Conservation (phyloP, 768 basidiomycete species). For the Suillus bovinus region DNA sequence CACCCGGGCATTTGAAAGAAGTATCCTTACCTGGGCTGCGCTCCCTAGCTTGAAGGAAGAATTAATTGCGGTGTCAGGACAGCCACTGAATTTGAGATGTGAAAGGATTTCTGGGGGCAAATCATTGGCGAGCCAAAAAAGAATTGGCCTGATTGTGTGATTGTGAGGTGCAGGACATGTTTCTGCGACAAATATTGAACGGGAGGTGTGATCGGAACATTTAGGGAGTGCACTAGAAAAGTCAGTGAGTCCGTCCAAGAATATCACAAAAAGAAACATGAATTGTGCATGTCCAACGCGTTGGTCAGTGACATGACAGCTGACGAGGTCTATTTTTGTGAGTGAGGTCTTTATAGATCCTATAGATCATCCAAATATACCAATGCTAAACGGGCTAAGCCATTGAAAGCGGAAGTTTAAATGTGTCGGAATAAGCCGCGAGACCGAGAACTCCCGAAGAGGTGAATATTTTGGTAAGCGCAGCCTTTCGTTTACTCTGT, state of each 20-base stretch:
- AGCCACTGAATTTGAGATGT: conserved; percentile 36
- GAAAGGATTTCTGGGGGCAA: conserved; percentile 40
- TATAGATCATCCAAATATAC: no score
- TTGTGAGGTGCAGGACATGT: conserved; percentile 4
- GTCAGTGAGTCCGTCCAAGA: neutral
- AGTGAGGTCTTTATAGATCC: neutral
- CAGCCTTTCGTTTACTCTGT: conserved; percentile 13
- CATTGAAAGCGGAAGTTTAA: conserved; percentile 25
- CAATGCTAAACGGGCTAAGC: no score
- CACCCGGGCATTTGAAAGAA: neutral
- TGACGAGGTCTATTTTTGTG: neutral
- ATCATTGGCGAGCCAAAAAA: conserved; percentile 43
- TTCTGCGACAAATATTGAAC: neutral
- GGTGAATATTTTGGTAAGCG: conserved; percentile 19
- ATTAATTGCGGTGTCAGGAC: conserved; percentile 45
- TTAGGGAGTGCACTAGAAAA: neutral
- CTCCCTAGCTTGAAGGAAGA: conserved; percentile 57
- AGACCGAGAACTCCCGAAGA: conserved; percentile 33
- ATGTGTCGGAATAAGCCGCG: conserved; percentile 22
- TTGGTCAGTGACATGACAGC: neutral
- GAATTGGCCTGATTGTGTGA: conserved; percentile 16
- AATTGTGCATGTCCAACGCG: neutral
- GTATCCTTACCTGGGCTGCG: conserved; percentile 47
- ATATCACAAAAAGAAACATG: neutral
- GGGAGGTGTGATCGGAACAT: neutral